Evolutionary conservation across 352 stramenopile genomes (phyloP).

Genomic region (Pythium pyrilobum): DNA sequence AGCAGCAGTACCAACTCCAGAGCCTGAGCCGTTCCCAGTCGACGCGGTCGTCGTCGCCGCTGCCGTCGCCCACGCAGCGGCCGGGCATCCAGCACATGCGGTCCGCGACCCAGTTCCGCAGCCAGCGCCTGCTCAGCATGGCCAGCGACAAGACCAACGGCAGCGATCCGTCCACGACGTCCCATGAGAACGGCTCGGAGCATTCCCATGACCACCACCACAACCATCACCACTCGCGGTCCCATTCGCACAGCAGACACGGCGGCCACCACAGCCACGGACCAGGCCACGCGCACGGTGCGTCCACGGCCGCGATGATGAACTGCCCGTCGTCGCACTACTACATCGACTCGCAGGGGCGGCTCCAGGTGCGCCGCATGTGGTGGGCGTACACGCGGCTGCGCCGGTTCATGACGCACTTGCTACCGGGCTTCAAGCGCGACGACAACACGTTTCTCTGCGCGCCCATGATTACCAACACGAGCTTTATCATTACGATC

Average conservation of each 20-base stretch:
- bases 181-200: slow-evolving; percentile 22
- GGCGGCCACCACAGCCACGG: background rate
- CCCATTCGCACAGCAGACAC: slow-evolving; percentile 1
- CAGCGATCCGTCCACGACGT: slow-evolving; percentile 21
- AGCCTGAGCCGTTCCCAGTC: background rate
- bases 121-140: slow-evolving; percentile 20
- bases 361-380: slow-evolving; percentile 37
- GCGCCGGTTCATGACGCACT: slow-evolving; percentile 32
- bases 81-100: slow-evolving; percentile 9
- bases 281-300: background rate
- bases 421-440: slow-evolving; percentile 54
- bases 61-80: slow-evolving; percentile 3
- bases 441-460: slow-evolving; percentile 81
- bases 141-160: slow-evolving; percentile 23
- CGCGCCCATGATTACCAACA: slow-evolving; percentile 69
- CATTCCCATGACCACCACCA: slow-evolving; percentile 4
- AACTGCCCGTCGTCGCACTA: slow-evolving; percentile 47
- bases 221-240: slow-evolving; percentile 2
- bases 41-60: slow-evolving; percentile 10
- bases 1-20: background rate
- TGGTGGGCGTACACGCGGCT: slow-evolving; percentile 60
- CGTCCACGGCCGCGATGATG: slow-evolving; percentile 8
- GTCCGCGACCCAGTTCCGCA: slow-evolving; percentile 12
- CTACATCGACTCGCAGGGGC: slow-evolving; percentile 49
- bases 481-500: slow-evolving; percentile 56